Conservation (phyloP, 108 stramenopile genomes). For the Parietichytrium sp. region DNA sequence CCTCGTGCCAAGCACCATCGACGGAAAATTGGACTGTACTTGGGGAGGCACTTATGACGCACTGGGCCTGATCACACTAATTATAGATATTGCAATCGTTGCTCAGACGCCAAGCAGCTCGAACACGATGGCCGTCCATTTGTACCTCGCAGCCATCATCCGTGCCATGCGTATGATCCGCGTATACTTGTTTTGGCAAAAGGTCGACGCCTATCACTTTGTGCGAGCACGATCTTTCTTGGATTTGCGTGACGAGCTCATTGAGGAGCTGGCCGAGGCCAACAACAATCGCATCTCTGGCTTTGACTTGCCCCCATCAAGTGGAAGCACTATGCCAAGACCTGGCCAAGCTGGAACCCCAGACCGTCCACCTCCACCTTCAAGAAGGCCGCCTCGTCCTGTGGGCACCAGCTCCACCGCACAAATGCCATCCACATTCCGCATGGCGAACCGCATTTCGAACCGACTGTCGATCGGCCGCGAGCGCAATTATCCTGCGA, state of each 20-base stretch:
- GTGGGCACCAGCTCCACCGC: background rate
- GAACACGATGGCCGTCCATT: background rate
- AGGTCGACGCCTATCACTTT: constrained; percentile 25
- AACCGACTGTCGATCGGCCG: background rate
- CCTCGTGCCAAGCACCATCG: constrained; percentile 18
- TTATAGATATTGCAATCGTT: background rate
- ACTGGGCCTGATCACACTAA: background rate
- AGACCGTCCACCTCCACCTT: background rate
- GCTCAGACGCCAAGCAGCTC: background rate
- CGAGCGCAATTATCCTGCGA: background rate
- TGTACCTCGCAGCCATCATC: background rate
- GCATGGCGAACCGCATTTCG: background rate
- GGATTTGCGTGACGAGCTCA: constrained; percentile 18
- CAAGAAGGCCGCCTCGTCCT: background rate
- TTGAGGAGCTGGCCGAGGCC: background rate
- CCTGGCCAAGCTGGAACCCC: background rate
- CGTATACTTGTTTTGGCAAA: background rate
- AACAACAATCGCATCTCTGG: background rate
- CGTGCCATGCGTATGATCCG: background rate
- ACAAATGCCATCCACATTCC: background rate
- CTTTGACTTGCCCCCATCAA: background rate
- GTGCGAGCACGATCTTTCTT: constrained; percentile 13
- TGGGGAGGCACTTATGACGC: constrained; percentile 27
- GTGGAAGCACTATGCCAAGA: background rate
- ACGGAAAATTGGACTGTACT: constrained; percentile 18